Conservation (phyloP, 495 filamentous ascomycete genomes). For the Aspergillus conjunctus region DNA sequence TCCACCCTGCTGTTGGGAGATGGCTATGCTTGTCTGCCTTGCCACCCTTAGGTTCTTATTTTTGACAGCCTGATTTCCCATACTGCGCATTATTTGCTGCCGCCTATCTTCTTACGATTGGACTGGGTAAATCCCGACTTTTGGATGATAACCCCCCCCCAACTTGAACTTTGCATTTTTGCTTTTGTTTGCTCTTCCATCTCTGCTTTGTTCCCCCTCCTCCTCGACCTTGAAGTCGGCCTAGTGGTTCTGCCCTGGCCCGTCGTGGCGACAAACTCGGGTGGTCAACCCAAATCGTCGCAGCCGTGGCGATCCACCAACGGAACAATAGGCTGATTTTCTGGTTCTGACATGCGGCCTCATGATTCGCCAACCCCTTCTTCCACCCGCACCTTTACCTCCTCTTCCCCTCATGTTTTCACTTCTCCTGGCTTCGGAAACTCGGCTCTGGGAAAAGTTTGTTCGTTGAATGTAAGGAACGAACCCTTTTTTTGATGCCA, state of each 20-base stretch:
- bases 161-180: conserved; percentile 6
- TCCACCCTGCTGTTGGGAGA: background rate
- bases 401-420: conserved; percentile 4
- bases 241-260: conserved; percentile 5
- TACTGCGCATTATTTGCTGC: background rate
- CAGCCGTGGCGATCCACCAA: conserved; percentile 24
- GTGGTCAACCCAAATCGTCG: conserved; percentile 11
- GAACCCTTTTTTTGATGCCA: background rate
- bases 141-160: conserved; percentile 6
- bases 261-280: conserved; percentile 22
- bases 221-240: background rate
- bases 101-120: too few relatives aligned
- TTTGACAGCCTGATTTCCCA: background rate
- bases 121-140: background rate
- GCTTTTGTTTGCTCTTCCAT: conserved; percentile 10
- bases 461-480: background rate
- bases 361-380: conserved; percentile 30
- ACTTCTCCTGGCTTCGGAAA: conserved; percentile 9
- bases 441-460: conserved; percentile 5
- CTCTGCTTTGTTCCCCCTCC: background rate
- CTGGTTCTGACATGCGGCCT: conserved; percentile 2
- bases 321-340: conserved; percentile 20
- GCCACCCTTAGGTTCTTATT: background rate
- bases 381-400: conserved; percentile 15
- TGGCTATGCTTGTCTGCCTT: background rate